These are phyloP conservation scores for Urochloa ruziziensis DNA, from an alignment of 176 grass and related monocot genomes.

Conservation along the genomic window DNA sequence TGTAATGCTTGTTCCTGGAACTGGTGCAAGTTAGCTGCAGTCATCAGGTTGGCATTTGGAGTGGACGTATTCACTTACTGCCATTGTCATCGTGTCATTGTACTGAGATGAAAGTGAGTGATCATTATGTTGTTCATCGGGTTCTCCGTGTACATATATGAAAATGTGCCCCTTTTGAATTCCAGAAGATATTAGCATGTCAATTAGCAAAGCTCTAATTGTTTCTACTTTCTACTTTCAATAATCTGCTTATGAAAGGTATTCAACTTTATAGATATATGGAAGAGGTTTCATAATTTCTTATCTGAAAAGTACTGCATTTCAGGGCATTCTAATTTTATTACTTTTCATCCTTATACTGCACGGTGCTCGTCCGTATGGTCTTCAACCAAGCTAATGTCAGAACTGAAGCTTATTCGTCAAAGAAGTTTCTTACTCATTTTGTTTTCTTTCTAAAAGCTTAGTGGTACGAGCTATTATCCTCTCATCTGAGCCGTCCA, in stretches of 20 bases:
- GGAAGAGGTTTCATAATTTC: background rate
- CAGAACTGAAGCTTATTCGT: background rate
- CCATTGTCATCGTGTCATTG: constrained; percentile 10
- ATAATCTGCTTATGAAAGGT: too few species aligned
- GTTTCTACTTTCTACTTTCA: background rate
- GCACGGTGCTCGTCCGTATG: background rate
- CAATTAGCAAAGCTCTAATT: background rate
- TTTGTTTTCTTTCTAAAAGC: background rate
- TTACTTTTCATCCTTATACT: background rate
- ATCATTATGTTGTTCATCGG: background rate
- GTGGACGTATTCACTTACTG: background rate
- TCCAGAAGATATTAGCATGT: background rate
- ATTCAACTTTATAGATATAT: background rate
- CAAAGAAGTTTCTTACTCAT: background rate
- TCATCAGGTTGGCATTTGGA: background rate
- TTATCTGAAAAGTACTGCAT: background rate
- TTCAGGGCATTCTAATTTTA: background rate
- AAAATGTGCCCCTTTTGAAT: background rate
- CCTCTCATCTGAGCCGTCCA: background rate
- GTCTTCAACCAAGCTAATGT: background rate
- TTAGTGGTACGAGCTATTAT: background rate
- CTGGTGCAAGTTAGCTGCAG: constrained; percentile 9
- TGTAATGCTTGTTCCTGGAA: constrained; percentile 34
- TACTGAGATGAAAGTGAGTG: constrained; percentile 30
- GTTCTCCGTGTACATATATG: background rate